Conservation (phyloP, 805 yeast genomes). For the Starmerella davenportii region DNA sequence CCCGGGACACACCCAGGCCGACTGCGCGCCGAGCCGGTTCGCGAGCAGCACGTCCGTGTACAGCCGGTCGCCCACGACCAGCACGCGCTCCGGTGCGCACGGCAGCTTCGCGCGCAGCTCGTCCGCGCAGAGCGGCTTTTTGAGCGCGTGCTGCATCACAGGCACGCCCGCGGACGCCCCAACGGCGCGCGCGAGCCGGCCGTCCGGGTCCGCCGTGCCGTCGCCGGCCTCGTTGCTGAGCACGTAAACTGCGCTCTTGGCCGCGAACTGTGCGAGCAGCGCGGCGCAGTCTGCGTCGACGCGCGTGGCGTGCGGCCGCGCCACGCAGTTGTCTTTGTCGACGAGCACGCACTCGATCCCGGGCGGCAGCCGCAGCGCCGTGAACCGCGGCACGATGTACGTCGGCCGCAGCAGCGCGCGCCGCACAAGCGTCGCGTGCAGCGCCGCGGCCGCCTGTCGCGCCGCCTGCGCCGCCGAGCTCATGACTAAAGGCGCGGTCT, state of each 20-base stretch:
- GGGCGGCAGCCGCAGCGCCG: constrained; percentile 10
- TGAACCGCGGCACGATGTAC: constrained; percentile 6
- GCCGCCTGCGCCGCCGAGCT: no score
- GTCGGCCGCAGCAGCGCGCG: constrained; percentile 13
- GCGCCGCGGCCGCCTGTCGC: background rate
- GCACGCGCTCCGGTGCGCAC: constrained; percentile 41
- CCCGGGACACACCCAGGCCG: constrained; percentile 71
- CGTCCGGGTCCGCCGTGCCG: constrained; percentile 49
- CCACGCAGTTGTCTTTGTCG: constrained; percentile 92
- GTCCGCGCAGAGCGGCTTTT: constrained; percentile 28
- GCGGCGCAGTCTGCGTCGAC: constrained; percentile 44
- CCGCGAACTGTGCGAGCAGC: constrained; percentile 3
- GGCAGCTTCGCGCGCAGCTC: constrained; percentile 50
- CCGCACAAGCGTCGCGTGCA: background rate
- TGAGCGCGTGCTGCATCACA: constrained; percentile 21
- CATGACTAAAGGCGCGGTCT: background rate
- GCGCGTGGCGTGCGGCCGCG: constrained; percentile 58
- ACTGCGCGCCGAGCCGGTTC: constrained; percentile 73
- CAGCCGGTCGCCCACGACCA: constrained; percentile 77
- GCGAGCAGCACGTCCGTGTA: constrained; percentile 91
- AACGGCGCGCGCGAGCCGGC: constrained; percentile 40
- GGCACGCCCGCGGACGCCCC: constrained; percentile 34
- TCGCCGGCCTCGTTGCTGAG: constrained; percentile 85
- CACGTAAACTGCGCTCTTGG: constrained; percentile 37
- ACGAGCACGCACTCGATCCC: constrained; percentile 58